Conservation (phyloP, 1,284 basidiomycete genomes). For the Papiliotrema nemorosa region DNA sequence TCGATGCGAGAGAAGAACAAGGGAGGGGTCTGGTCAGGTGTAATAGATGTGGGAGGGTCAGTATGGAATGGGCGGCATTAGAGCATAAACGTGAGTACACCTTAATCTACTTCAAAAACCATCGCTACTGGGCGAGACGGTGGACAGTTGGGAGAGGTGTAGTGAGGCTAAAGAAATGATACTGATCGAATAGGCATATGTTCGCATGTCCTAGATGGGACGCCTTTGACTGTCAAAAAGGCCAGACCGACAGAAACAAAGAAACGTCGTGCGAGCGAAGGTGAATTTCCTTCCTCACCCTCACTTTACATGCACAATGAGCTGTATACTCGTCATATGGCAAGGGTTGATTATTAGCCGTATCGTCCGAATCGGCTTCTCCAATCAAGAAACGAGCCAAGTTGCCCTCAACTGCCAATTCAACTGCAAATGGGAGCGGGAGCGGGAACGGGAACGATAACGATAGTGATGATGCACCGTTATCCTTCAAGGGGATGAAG, state of each 20-base stretch:
- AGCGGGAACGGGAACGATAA: not conserved
- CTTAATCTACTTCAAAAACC: too few relatives aligned
- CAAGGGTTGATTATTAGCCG: slow-evolving; percentile 4
- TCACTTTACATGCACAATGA: not conserved
- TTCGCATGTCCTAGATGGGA: slow-evolving; percentile 56
- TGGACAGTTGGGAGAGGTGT: not conserved
- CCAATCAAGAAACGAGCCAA: slow-evolving; percentile 31
- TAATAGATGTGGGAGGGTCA: slow-evolving; percentile 69
- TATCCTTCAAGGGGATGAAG: slow-evolving; percentile 31
- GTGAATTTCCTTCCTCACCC: slow-evolving; percentile 21
- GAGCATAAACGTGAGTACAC: slow-evolving; percentile 67
- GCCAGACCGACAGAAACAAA: slow-evolving; percentile 60
- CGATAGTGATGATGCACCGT: slow-evolving; percentile 17
- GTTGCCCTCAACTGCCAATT: slow-evolving; percentile 50
- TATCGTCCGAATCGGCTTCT: slow-evolving; percentile 9
- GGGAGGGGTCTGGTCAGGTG: slow-evolving; percentile 72
- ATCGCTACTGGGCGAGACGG: not conserved
- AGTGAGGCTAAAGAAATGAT: not conserved
- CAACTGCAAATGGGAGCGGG: slow-evolving; percentile 48
- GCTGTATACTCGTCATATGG: not conserved
- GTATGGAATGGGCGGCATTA: slow-evolving; percentile 66
- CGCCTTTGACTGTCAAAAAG: slow-evolving; percentile 50
- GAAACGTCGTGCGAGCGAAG: slow-evolving; percentile 39
- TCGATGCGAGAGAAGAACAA: slow-evolving; percentile 45
- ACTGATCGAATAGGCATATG: slow-evolving; percentile 56